Base-by-base conservation (phyloP, 108 stramenopile species). In the Discostella pseudostelligera region DNA sequence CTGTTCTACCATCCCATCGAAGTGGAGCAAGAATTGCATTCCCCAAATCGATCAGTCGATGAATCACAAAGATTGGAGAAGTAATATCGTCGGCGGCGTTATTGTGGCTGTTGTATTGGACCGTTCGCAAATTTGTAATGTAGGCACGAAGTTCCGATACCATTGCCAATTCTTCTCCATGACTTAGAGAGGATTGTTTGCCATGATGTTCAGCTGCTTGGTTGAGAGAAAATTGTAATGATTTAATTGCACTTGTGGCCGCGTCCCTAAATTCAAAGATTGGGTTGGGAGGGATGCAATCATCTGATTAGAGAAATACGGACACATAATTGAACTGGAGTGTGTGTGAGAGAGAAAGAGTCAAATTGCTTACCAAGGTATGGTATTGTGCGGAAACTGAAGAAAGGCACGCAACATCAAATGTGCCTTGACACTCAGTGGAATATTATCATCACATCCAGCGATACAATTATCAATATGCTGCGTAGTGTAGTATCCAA, bases 121-220 rank as follows among this genome's bases (percentile, higher is more conserved):
- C 32, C 16, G 29, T 29, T 54, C 35, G 28, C 14, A 54, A 3
- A 16, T 48, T 49, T 51, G 26, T 58, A n/a, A 74, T n/a, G 46
- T 60, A 74, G 0, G 58, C 53, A 51, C 65, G 64, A 66, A 74
- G 65, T 53, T 74, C 72, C 16, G 65, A 46, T 55, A 74, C n/a
- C 24, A 74, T 60, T 66, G 46, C 56, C 40, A 74, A 17, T 19
- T 61, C 51, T 51, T 66, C 72, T 26, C 24, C 40, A 45, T 67
- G 72, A 56, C 59, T 56, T 11, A 72, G 22, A 12, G 26, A 1
- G 35, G 21, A 19, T 11, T 56, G 50, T 11, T 53, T 42, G 14
- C 12, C 13, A 12, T 55, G 0, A 7, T 56, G 46, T 14, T 56
- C 12, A 50, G 32, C 4, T 32, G 32, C 3, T 32, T 32, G 32